These are phyloP conservation scores for Chloromonas sp. DNA, from an alignment of 163 green algal species.

Conservation along the genomic window DNA sequence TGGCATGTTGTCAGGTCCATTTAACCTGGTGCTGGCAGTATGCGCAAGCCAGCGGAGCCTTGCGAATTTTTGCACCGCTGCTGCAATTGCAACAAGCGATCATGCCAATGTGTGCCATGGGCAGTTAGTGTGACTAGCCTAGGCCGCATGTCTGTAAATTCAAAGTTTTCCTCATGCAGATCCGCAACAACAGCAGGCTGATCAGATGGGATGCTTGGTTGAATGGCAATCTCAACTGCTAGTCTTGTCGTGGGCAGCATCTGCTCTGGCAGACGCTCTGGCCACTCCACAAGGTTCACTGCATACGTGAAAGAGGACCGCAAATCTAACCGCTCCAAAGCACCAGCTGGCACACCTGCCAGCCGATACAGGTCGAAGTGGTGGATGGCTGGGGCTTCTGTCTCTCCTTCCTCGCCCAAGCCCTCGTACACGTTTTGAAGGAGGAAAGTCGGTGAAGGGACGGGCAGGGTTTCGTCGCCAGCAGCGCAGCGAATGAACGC, in stretches of 20 bases:
- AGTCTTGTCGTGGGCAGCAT: constrained; percentile 20
- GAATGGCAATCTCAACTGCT: constrained; percentile 22
- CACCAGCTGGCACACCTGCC: constrained; percentile 1
- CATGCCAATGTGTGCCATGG: too few relatives aligned
- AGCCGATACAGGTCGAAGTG: constrained; percentile 90
- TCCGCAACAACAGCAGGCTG: too few relatives aligned
- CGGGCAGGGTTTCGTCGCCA: constrained; percentile 55
- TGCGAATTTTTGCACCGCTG: too few relatives aligned
- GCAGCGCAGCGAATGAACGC: constrained; percentile 66
- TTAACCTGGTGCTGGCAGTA: too few relatives aligned
- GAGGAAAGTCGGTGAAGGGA: constrained; percentile 84
- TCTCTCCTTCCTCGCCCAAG: background rate
- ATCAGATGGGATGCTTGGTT: too few relatives aligned
- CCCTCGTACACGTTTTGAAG: constrained; percentile 81
- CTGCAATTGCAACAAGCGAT: too few relatives aligned
- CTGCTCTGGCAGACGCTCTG: constrained; percentile 52
- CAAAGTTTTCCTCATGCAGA: too few relatives aligned
- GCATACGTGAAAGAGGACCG: constrained; percentile 42
- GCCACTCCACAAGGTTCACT: constrained; percentile 79
- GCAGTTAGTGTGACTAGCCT: too few relatives aligned
- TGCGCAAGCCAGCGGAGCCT: too few relatives aligned
- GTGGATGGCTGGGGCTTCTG: constrained; percentile 52
- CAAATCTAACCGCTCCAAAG: constrained; percentile 59
- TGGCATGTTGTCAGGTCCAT: too few relatives aligned
- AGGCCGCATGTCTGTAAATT: too few relatives aligned